Evolutionary conservation across 2,329 filamentous ascomycete species (phyloP).

Genomic region (Calonectria pauciramosa): DNA sequence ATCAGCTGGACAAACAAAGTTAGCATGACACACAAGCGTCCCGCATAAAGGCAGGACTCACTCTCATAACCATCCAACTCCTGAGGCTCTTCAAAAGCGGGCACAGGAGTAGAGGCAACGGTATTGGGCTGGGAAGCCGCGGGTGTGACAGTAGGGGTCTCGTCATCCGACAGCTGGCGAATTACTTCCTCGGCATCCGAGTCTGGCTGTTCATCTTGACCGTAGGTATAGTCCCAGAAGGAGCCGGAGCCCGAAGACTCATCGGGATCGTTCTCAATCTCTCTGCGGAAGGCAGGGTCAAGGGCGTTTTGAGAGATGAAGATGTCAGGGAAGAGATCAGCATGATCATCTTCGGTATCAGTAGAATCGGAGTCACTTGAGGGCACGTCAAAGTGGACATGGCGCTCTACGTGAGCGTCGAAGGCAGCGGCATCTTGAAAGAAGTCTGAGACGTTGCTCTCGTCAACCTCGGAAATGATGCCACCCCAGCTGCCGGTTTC

Average conservation of each 20-base stretch:
- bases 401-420: slow-evolving; percentile 64
- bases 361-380: slow-evolving; percentile 77
- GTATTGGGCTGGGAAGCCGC: slow-evolving; percentile 48
- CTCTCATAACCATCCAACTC: slow-evolving; percentile 72
- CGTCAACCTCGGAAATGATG: slow-evolving; percentile 63
- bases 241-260: slow-evolving; percentile 70
- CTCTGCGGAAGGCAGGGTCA: slow-evolving; percentile 78
- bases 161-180: slow-evolving; percentile 55
- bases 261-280: slow-evolving; percentile 78
- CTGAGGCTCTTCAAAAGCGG: slow-evolving; percentile 50
- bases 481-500: slow-evolving; percentile 69
- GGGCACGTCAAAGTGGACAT: slow-evolving; percentile 81
- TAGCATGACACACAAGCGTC: slow-evolving; percentile 51
- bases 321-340: slow-evolving; percentile 81
- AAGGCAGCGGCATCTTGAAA: slow-evolving; percentile 57
- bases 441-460: slow-evolving; percentile 59
- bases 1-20: slow-evolving; percentile 62
- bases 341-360: slow-evolving; percentile 72
- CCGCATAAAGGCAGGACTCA: slow-evolving; percentile 57
- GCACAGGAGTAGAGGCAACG: slow-evolving; percentile 41
- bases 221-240: slow-evolving; percentile 74
- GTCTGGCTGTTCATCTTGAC: slow-evolving; percentile 56
- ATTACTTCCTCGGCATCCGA: slow-evolving; percentile 60
- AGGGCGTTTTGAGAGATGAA: slow-evolving; percentile 82
- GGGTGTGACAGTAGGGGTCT: slow-evolving; percentile 60